A percentile compares a stretch with the other conserved stretches of the same genome.
phyloP scores from a whole-genome alignment of 2,329 filamentous ascomycete genomes.

The Tolypocladium album region DNA sequence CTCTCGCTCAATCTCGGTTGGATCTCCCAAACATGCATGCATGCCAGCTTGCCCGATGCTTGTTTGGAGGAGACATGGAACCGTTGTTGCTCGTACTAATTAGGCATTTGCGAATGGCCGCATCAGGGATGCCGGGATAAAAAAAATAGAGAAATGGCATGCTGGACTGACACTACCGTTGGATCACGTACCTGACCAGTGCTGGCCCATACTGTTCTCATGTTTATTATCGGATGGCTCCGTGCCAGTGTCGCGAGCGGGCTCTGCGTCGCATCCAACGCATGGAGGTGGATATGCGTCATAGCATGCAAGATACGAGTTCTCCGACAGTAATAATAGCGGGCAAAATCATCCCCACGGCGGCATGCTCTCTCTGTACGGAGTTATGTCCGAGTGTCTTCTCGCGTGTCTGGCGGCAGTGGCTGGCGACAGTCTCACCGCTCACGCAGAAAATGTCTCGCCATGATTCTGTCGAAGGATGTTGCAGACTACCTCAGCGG shows the following conservation, averaged over 20 bases:
- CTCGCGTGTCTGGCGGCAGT: background rate
- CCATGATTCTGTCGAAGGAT: background rate
- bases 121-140: background rate
- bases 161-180: background rate
- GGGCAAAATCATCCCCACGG: too few relatives aligned
- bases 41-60: background rate
- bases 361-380: too few relatives aligned
- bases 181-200: background rate
- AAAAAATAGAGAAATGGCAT: background rate
- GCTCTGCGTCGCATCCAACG: background rate
- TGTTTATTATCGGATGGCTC: background rate
- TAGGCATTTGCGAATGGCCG: background rate
- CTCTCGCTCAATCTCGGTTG: slow-evolving; percentile 4
- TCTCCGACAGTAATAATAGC: too few relatives aligned
- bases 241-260: background rate
- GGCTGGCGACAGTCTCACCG: background rate
- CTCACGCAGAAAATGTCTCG: background rate
- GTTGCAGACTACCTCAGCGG: background rate
- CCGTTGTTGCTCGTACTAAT: background rate
- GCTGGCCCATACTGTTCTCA: background rate
- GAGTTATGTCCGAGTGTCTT: background rate
- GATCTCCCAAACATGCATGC: background rate
- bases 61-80: background rate
- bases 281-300: too few relatives aligned
- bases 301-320: too few relatives aligned